Conservation (phyloP, 805 yeast species). For the Starmera pachycereana region DNA sequence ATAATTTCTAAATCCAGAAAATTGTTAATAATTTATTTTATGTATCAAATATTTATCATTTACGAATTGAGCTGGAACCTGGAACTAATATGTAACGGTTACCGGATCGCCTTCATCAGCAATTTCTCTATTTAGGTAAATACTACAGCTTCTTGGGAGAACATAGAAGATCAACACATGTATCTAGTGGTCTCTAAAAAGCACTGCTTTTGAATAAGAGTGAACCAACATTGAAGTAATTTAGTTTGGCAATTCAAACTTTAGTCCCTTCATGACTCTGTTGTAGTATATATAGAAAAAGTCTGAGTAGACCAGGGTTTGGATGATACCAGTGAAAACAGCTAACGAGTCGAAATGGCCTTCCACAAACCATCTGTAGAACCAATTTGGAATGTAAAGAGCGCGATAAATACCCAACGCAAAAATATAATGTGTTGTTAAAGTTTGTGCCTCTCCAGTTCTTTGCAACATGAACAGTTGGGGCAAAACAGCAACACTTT, state of each 20-base stretch:
- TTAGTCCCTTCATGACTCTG: conserved; percentile 69
- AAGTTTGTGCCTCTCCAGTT: conserved; percentile 77
- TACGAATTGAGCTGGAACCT: no score
- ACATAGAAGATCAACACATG: background rate
- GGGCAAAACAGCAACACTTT: conserved; percentile 84
- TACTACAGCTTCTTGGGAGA: no score
- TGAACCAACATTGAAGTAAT: background rate
- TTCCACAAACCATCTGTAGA: conserved; percentile 67
- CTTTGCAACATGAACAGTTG: conserved; percentile 85
- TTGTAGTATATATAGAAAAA: conserved; percentile 88
- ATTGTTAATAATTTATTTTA: no score
- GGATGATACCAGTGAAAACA: conserved; percentile 71
- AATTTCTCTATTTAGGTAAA: no score
- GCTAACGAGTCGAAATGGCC: conserved; percentile 59
- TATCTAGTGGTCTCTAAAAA: background rate
- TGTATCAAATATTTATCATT: no score
- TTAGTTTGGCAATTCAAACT: conserved; percentile 55
- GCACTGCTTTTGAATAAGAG: no score
- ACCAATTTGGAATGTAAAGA: conserved; percentile 89
- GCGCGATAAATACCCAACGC: conserved; percentile 88
- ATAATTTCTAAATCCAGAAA: no score
- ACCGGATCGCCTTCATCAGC: no score
- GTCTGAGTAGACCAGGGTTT: conserved; percentile 85
- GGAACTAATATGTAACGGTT: no score
- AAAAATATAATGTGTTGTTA: conserved; percentile 88